Evolutionary conservation across 108 stramenopile genomes (phyloP).

Genomic region (Parmales sp.): DNA sequence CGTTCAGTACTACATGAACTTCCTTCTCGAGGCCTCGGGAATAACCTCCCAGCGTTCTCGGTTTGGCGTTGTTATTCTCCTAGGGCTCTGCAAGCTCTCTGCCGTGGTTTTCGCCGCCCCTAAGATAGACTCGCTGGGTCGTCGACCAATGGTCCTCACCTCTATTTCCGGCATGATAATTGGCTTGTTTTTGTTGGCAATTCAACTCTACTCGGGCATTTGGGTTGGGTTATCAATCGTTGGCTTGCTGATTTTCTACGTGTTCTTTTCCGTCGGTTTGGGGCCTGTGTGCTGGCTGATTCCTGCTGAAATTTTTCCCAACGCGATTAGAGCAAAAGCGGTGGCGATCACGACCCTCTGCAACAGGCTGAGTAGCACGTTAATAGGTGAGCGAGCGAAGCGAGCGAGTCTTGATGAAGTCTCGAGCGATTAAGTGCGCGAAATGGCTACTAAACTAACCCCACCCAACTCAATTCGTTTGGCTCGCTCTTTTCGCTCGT

Average conservation of each 20-base stretch:
- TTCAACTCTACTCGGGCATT: too few species aligned
- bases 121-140: not conserved
- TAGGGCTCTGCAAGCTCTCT: not conserved
- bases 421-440: too few species aligned
- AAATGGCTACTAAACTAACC: too few species aligned
- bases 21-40: not conserved
- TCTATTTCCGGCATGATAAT: not conserved
- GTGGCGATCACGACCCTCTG: conserved; percentile 12
- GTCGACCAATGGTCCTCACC: not conserved
- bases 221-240: not conserved
- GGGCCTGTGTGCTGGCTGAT: conserved; percentile 15
- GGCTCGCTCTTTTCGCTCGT: too few species aligned
- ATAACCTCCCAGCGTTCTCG: not conserved
- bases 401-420: too few species aligned
- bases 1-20: conserved; percentile 1
- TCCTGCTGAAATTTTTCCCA: not conserved
- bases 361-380: conserved; percentile 2
- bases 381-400: too few species aligned
- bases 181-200: not conserved
- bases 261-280: not conserved
- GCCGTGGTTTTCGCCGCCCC: not conserved
- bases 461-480: too few species aligned
- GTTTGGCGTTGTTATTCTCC: not conserved
- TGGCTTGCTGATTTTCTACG: not conserved
- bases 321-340: not conserved